A percentile compares a stretch with the other conserved stretches of the same genome.
Evolutionary conservation across 1,284 basidiomycete genomes (phyloP).

Genomic region (Heterobasidion annosum): DNA sequence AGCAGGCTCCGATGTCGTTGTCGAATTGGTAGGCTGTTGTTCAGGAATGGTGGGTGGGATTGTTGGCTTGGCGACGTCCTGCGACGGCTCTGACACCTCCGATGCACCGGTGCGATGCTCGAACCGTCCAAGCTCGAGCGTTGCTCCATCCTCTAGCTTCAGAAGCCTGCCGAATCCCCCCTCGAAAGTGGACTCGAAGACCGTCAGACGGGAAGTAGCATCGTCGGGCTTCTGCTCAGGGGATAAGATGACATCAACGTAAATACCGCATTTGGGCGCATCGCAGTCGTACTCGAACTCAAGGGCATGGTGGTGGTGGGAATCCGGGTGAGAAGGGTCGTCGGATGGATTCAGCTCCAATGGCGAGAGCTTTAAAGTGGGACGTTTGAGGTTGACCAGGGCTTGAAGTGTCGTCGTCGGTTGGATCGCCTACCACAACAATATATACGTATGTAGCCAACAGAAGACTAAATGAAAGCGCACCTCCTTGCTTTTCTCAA

Average conservation of each 20-base stretch:
- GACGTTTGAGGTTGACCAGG: constrained; percentile 85
- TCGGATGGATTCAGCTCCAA: constrained; percentile 38
- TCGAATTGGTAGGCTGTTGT: constrained; percentile 8
- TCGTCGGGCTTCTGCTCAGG: constrained; percentile 27
- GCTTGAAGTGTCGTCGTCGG: constrained; percentile 87
- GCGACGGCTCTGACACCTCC: not conserved
- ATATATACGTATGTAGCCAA: not conserved
- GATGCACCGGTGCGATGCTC: constrained; percentile 25
- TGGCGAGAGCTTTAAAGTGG: constrained; percentile 67
- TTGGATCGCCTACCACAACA: constrained; percentile 46
- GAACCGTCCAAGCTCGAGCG: constrained; percentile 62
- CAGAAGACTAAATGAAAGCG: constrained; percentile 9
- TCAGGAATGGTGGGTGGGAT: constrained; percentile 11
- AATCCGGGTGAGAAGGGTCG: constrained; percentile 32
- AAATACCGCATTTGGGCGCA: constrained; percentile 71
- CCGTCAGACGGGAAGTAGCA: constrained; percentile 43
- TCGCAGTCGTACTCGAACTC: constrained; percentile 89
- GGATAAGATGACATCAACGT: constrained; percentile 62
- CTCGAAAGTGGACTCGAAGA: constrained; percentile 67
- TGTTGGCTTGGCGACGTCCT: constrained; percentile 1
- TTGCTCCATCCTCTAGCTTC: constrained; percentile 65
- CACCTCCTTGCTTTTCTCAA: constrained; percentile 80
- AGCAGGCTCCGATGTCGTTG: constrained; percentile 5
- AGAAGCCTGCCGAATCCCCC: constrained; percentile 76
- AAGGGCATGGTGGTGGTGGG: constrained; percentile 57